phyloP scores from a whole-genome alignment of 2,329 filamentous ascomycete species.

The Fusarium sp. region DNA sequence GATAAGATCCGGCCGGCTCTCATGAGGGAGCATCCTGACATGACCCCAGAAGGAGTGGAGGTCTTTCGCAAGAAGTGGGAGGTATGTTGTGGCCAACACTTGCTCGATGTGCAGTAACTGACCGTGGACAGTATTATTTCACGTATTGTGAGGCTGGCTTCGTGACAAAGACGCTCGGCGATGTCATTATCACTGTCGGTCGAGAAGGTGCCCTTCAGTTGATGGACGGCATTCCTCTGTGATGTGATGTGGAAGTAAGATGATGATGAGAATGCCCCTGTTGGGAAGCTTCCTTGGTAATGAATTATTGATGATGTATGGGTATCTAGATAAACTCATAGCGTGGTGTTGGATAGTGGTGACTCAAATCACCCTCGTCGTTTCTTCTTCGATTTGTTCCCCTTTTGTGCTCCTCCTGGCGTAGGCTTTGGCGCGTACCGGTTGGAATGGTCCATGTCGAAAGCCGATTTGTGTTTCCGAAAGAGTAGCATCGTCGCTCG shows the following conservation, averaged over 20 bases:
- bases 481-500: slow-evolving; percentile 93
- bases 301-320: slow-evolving; percentile 23
- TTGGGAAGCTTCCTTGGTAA: not conserved
- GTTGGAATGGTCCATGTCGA: slow-evolving; percentile 85
- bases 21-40: slow-evolving; percentile 69
- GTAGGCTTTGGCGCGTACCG: slow-evolving; percentile 67
- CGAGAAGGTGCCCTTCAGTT: slow-evolving; percentile 76
- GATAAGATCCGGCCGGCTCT: slow-evolving; percentile 73
- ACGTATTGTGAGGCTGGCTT: slow-evolving; percentile 83
- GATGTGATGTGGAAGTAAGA: not conserved
- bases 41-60: slow-evolving; percentile 74
- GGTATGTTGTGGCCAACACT: slow-evolving; percentile 55
- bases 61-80: slow-evolving; percentile 82
- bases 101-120: slow-evolving; percentile 26
- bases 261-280: not conserved
- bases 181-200: slow-evolving; percentile 80
- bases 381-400: slow-evolving; percentile 61
- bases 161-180: slow-evolving; percentile 78
- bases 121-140: slow-evolving; percentile 76
- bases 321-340: slow-evolving; percentile 39
- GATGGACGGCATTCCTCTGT: slow-evolving; percentile 80
- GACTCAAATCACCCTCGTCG: slow-evolving; percentile 48
- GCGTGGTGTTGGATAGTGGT: not conserved
- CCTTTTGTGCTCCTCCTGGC: slow-evolving; percentile 48
- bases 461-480: slow-evolving; percentile 84